Percentiles rank a stretch among this genome's conserved stretches.
Conservation (phyloP, 2,329 filamentous ascomycete genomes). For the Paracamarosporium sp. region DNA sequence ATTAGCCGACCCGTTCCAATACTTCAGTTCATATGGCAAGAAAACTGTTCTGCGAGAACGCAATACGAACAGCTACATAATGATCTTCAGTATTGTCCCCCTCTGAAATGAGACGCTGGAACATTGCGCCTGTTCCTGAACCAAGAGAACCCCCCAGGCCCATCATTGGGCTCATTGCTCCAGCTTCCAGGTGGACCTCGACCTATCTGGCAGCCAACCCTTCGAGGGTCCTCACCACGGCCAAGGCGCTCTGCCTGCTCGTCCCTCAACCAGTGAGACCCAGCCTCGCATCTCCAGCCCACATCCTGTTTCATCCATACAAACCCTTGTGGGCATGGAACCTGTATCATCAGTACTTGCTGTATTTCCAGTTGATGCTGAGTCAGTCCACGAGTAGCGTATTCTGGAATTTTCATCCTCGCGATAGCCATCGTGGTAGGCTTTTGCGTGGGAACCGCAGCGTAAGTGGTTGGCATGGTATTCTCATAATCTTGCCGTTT, state of each 20-base stretch:
- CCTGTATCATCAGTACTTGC: neutral
- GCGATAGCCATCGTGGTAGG: too few species aligned
- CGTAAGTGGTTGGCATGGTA: neutral
- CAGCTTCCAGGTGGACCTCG: neutral
- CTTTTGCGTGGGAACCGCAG: too few species aligned
- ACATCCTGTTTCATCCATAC: neutral
- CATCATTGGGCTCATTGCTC: neutral
- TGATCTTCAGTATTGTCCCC: too few species aligned
- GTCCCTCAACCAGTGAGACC: neutral
- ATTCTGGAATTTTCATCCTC: neutral
- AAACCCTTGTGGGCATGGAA: neutral
- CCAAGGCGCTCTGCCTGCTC: neutral
- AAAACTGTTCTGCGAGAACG: too few species aligned
- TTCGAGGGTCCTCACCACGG: neutral
- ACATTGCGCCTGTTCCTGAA: too few species aligned
- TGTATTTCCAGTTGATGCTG: neutral
- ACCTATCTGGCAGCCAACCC: neutral
- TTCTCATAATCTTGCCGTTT: neutral
- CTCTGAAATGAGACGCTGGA: too few species aligned
- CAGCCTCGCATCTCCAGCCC: neutral
- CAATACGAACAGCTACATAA: too few species aligned
- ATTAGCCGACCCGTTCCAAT: too few species aligned
- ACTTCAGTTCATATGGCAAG: too few species aligned
- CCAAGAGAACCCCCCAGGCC: neutral
- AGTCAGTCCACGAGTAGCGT: neutral